Percentiles rank a stretch among this genome's conserved stretches.
Conservation (phyloP, 2,329 filamentous ascomycete genomes). For the Westerdykella sp. region DNA sequence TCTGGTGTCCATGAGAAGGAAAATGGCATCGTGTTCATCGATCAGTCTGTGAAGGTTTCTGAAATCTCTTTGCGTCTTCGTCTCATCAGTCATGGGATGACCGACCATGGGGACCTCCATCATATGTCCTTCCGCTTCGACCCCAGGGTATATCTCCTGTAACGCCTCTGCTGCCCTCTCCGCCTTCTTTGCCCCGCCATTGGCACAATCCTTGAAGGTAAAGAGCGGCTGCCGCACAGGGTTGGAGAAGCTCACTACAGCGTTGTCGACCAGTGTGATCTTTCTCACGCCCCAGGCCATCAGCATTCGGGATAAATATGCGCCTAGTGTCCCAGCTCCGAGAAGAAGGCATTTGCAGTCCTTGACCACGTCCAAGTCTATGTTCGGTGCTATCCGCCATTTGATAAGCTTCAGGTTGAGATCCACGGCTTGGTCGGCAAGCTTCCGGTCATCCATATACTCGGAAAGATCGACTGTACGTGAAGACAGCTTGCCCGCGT, state of each 20-base stretch:
- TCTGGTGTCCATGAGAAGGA: slow-evolving; percentile 93
- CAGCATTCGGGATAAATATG: slow-evolving; percentile 85
- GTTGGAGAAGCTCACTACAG: slow-evolving; percentile 89
- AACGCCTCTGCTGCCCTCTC: slow-evolving; percentile 72
- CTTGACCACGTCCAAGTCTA: slow-evolving; percentile 85
- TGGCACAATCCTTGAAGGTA: slow-evolving; percentile 78
- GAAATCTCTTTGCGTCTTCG: slow-evolving; percentile 65
- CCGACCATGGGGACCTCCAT: slow-evolving; percentile 93
- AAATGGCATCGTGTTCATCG: slow-evolving; percentile 81
- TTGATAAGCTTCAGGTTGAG: slow-evolving; percentile 98
- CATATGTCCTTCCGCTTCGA: slow-evolving; percentile 71
- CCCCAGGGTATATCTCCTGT: slow-evolving; percentile 81
- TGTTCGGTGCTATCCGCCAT: slow-evolving; percentile 86
- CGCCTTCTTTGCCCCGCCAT: slow-evolving; percentile 81
- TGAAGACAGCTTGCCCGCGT: slow-evolving; percentile 68
- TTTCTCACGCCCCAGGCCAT: slow-evolving; percentile 95
- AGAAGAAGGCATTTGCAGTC: slow-evolving; percentile 83
- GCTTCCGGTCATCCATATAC: slow-evolving; percentile 82
- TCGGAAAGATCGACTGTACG: slow-evolving; percentile 77
- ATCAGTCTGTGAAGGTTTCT: slow-evolving; percentile 69
- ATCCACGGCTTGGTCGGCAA: slow-evolving; percentile 92
- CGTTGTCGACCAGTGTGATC: slow-evolving; percentile 94
- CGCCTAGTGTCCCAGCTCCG: slow-evolving; percentile 86
- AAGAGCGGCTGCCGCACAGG: slow-evolving; percentile 93
- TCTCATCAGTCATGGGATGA: slow-evolving; percentile 73